phyloP scores from a whole-genome alignment of 2,329 filamentous ascomycete species.

The Aureobasidium sp. region DNA sequence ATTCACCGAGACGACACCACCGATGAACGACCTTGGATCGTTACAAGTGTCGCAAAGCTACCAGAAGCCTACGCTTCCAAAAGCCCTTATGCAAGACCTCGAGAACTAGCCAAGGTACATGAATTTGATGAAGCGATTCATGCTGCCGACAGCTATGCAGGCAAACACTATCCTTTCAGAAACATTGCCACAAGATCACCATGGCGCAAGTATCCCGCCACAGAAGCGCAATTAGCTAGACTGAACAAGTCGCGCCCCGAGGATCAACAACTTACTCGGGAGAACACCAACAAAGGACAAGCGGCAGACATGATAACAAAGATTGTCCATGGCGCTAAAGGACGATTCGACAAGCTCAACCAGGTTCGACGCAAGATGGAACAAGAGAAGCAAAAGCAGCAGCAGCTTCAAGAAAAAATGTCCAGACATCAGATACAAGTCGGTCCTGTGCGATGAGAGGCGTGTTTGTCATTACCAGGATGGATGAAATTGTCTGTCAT shows the following conservation, averaged over 20 bases:
- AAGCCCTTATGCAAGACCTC: constrained; percentile 60
- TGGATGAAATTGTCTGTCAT: not conserved
- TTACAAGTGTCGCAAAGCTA: constrained; percentile 39
- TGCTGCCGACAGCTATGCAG: constrained; percentile 63
- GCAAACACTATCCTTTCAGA: constrained; percentile 33
- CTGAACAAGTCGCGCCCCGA: constrained; percentile 58
- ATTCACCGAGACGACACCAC: constrained; percentile 32
- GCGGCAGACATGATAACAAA: constrained; percentile 91
- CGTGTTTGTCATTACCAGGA: not conserved
- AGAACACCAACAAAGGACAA: constrained; percentile 66
- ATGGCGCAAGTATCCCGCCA: constrained; percentile 66
- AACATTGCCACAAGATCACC: constrained; percentile 59
- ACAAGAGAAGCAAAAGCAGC: constrained; percentile 33
- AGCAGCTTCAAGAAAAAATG: constrained; percentile 32
- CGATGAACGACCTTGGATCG: constrained; percentile 20
- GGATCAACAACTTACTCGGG: constrained; percentile 47
- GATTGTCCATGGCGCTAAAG: constrained; percentile 70
- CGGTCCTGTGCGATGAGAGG: constrained; percentile 34
- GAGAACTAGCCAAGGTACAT: constrained; percentile 56
- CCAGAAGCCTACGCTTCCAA: constrained; percentile 29
- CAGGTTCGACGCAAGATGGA: constrained; percentile 15
- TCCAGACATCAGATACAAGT: constrained; percentile 40
- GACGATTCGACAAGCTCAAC: constrained; percentile 45
- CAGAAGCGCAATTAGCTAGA: constrained; percentile 55
- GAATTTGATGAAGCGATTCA: constrained; percentile 71